phyloP scores from a whole-genome alignment of 768 basidiomycete species.

The Rhizopogon vulgaris region DNA sequence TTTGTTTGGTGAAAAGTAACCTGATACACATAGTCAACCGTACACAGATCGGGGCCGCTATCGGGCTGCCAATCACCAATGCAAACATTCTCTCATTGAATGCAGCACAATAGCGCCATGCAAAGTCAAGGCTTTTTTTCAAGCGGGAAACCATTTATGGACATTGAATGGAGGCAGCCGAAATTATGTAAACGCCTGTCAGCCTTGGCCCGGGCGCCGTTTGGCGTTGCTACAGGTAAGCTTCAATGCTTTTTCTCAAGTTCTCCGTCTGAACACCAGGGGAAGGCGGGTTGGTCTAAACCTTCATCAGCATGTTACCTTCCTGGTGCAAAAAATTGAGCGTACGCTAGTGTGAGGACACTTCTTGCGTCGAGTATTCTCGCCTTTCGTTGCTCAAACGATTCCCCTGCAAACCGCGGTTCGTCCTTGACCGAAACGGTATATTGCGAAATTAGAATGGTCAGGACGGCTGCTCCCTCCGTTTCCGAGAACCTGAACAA shows the following conservation, averaged over 20 bases:
- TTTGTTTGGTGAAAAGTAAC: too few species aligned
- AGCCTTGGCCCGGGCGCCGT: too few species aligned
- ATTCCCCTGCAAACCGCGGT: conserved; percentile 39
- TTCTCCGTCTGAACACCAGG: conserved; percentile 4
- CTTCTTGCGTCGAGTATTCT: conserved; percentile 32
- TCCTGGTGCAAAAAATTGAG: conserved; percentile 2
- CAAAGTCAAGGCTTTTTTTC: too few species aligned
- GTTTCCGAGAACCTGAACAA: conserved; percentile 41
- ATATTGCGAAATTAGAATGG: conserved; percentile 41
- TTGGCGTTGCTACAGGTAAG: too few species aligned
- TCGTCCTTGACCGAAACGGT: conserved; percentile 46
- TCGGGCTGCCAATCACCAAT: too few species aligned
- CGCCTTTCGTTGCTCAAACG: conserved; percentile 38
- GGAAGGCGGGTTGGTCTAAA: conserved; percentile 4
- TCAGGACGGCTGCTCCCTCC: conserved; percentile 45
- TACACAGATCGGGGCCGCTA: too few species aligned
- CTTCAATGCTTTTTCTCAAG: not conserved
- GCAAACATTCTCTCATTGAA: too few species aligned
- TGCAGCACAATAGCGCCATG: too few species aligned
- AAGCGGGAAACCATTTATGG: too few species aligned
- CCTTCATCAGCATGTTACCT: not conserved
- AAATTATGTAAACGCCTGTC: too few species aligned
- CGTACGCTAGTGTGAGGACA: conserved; percentile 42
- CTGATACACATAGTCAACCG: too few species aligned
- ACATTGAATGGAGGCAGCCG: too few species aligned